Base-by-base conservation (phyloP, 768 basidiomycete genomes). In the Termitomyces sp. region DNA sequence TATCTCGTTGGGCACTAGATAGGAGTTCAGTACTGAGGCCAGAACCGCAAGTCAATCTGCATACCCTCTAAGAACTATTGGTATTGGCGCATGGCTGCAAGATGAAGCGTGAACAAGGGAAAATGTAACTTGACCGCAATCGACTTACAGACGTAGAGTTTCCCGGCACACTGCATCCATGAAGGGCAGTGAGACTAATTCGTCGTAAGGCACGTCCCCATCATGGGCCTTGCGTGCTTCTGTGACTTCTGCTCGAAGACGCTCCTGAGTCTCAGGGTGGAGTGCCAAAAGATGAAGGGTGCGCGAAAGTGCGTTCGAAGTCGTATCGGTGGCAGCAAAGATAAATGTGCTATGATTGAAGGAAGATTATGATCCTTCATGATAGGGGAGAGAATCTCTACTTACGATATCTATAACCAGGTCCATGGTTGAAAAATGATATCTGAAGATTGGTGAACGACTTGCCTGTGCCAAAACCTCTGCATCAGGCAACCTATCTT, bases 241-340 rank as follows among this genome's bases (percentile, higher is more conserved):
- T 6, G 68, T 25, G n/a, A 80, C 66, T 56, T 80, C 78, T 31
- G 67, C 61, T 4, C 74, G 71, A 23, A 78, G 58, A 1, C 63
- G 67, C 18, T 25, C 53, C 31, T 78, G 67, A n/a, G 72, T 65
- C 18, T 73, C 68, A 1, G 57, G 69, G 51, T 70, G 62, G 0
- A 52, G 40, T 5, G 70, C 65, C 9, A 75, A 61, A 15, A 66
- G 39, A 41, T 64, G 61, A n/a, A 74, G 57, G 5, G 60, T 65
- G 13, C 69, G 67, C 7, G 66, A 54, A 9, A 75, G 54, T 0
- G 73, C 71, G 1, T 56, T 50, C 1, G 71, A 65, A 1, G 71
- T 73, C 2, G 71, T 73, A 40, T 73, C 73, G 33, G 64, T 66
- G 3, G 66, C 72, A 1, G 70, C 69, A 43, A 73, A 70, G 15